A percentile compares a stretch with the other conserved stretches of the same genome.
Conservation (phyloP, 2,329 filamentous ascomycete genomes). For the Diaporthe citrichinensis region DNA sequence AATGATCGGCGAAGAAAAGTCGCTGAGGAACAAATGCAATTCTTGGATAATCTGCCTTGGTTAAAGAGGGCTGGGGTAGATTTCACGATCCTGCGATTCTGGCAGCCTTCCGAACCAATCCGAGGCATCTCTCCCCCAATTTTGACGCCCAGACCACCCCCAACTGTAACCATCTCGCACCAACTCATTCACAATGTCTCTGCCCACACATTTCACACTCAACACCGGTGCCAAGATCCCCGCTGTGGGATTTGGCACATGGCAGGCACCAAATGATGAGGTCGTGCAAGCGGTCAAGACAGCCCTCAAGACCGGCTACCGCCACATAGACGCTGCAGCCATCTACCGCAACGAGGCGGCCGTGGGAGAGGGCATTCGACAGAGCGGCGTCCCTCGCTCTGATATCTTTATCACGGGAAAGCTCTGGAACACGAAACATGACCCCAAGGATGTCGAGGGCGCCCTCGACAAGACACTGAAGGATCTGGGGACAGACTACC, state of each 20-base stretch:
- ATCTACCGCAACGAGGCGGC: slow-evolving; percentile 43
- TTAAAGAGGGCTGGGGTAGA: slow-evolving; percentile 5
- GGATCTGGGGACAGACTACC: slow-evolving; percentile 50
- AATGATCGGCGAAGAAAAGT: background rate
- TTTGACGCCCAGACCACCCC: background rate
- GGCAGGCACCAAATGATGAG: slow-evolving; percentile 55
- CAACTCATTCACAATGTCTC: background rate
- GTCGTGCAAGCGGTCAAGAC: slow-evolving; percentile 62
- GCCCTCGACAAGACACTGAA: slow-evolving; percentile 49
- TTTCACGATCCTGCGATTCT: background rate
- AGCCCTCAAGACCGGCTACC: slow-evolving; percentile 60
- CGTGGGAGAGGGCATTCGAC: slow-evolving; percentile 42
- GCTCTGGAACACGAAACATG: slow-evolving; percentile 53
- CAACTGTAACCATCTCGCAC: background rate
- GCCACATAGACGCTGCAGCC: slow-evolving; percentile 52
- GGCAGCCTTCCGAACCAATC: slow-evolving; percentile 2
- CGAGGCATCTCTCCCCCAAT: background rate
- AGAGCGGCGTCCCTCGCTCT: slow-evolving; percentile 46
- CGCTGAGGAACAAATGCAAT: background rate
- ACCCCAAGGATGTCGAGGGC: slow-evolving; percentile 45
- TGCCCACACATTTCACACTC: slow-evolving; percentile 50
- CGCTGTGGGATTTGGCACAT: slow-evolving; percentile 58
- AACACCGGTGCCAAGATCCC: slow-evolving; percentile 58
- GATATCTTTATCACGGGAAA: slow-evolving; percentile 51
- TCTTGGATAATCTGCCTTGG: background rate